Evolutionary conservation across 2,329 filamentous ascomycete genomes (phyloP), one percentile per base, ranked within the genome.

Genomic region (Fonsecaea multimorphosa): DNA sequence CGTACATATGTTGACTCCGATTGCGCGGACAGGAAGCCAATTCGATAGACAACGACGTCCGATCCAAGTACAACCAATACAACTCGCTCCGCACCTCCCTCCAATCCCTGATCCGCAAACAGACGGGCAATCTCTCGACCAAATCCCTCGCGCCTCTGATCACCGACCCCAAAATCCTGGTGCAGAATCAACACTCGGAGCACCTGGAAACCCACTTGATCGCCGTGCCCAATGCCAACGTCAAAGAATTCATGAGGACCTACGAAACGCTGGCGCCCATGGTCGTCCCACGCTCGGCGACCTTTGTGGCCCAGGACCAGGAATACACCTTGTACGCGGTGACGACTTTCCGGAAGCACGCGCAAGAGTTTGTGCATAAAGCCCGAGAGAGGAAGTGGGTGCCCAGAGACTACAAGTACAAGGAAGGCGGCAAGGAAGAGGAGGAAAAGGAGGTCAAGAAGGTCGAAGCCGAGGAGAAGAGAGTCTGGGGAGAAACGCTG

Each of bases 141-240:
- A 96, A 94, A 78, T 98, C 94, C 12, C 89, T 99, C 70, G 88
- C 40, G 14, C 44, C 44, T 91, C n/a, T 92, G 12, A 87, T 98
- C 68, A 90, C 40, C 99, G 73, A 94, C 74, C 93, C 94, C 8
- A 83, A 86, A 61, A 81, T 93, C 65, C 85, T 97, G 51, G 86
- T 97, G 70, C 57, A 60, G 29, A 52, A 67, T 62, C 56, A 89
- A 97, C 76, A 97, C 76, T 97, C 93, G 22, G 95, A 99, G 80
- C 98, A 97, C 80, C 89, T 99, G 73, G 93, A 97, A 81, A 97
- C 95, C 32, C 93, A 97, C 77, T 88, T 99, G 32, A 85, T 99
- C 71, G 95, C 92, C 22, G 91, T 99, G 8, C 95, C 95, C 1
- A 87, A 86, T 55, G 88, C 87, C 71, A 83, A 86, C 63, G 89